These are phyloP conservation scores for Penicillium italicum DNA, from an alignment of 2,329 filamentous ascomycete genomes.

Conservation along the genomic window DNA sequence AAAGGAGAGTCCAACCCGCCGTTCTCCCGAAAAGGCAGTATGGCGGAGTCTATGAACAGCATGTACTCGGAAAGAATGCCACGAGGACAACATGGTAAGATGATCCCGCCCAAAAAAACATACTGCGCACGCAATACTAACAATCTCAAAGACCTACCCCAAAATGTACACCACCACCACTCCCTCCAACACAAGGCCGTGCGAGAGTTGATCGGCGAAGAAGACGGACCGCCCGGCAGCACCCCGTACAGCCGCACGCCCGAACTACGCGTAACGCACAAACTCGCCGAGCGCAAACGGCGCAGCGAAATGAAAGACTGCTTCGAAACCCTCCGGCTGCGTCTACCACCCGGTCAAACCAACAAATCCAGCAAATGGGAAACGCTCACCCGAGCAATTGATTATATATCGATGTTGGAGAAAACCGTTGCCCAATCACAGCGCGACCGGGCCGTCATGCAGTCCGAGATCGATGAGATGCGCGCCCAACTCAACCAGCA, in stretches of 20 bases:
- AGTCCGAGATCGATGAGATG: slow-evolving; percentile 37
- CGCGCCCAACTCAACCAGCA: slow-evolving; percentile 40
- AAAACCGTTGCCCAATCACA: slow-evolving; percentile 37
- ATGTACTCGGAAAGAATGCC: slow-evolving; percentile 48
- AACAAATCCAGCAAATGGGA: slow-evolving; percentile 55
- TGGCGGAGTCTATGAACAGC: slow-evolving; percentile 48
- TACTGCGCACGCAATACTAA: slow-evolving; percentile 2
- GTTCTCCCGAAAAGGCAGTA: slow-evolving; percentile 46
- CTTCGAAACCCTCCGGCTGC: slow-evolving; percentile 46
- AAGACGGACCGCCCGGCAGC: slow-evolving; percentile 40
- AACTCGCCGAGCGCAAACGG: slow-evolving; percentile 50
- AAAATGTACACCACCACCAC: slow-evolving; percentile 48
- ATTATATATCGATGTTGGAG: slow-evolving; percentile 47
- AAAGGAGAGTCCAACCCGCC: slow-evolving; percentile 33
- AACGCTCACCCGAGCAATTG: slow-evolving; percentile 48
- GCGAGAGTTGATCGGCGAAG: slow-evolving; percentile 46
- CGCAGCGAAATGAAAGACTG: slow-evolving; percentile 53
- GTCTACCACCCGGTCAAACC: slow-evolving; percentile 46
- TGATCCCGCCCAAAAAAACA: background rate
- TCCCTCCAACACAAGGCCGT: slow-evolving; percentile 49
- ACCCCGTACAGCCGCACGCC: slow-evolving; percentile 51
- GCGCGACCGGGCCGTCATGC: slow-evolving; percentile 39
- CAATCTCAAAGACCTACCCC: slow-evolving; percentile 41
- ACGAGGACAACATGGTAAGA: slow-evolving; percentile 47
- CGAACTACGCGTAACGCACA: slow-evolving; percentile 49